A percentile compares a stretch with the other conserved stretches of the same genome.
These are phyloP conservation scores for Pichia inconspicua DNA, from an alignment of 1,139 yeast genomes.

Conservation along the genomic window DNA sequence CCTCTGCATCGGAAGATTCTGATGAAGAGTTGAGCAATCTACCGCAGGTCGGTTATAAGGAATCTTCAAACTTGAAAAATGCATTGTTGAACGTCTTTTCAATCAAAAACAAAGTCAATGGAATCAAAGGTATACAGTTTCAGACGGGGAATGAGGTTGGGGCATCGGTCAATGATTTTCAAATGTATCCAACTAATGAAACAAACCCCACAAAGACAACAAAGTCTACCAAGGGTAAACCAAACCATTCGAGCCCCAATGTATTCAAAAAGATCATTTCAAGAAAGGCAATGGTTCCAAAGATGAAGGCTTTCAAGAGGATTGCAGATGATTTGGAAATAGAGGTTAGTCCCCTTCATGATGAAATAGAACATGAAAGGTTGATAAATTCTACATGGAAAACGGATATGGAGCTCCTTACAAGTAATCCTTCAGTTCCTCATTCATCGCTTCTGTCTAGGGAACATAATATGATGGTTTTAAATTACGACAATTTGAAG, in stretches of 20 bases:
- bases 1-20: neutral
- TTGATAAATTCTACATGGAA: conserved; percentile 26
- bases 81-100: conserved; percentile 6
- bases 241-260: conserved; percentile 14
- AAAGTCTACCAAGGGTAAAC: no score
- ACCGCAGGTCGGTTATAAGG: neutral
- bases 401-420: conserved; percentile 21
- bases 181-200: neutral
- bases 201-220: neutral
- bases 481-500: conserved; percentile 22
- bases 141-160: neutral
- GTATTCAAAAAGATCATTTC: conserved; percentile 23
- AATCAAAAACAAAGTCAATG: neutral
- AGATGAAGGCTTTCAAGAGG: conserved; percentile 27
- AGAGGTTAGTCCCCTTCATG: conserved; percentile 28
- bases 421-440: neutral
- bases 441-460: conserved; percentile 5
- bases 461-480: conserved; percentile 5
- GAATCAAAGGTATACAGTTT: neutral
- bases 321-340: conserved; percentile 26
- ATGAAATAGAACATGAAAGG: conserved; percentile 29
- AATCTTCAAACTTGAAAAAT: conserved; percentile 1
- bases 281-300: conserved; percentile 23
- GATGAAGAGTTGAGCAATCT: neutral
- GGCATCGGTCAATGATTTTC: neutral